Conservation (phyloP, 495 filamentous ascomycete species). For the Podospora pseudocomata region DNA sequence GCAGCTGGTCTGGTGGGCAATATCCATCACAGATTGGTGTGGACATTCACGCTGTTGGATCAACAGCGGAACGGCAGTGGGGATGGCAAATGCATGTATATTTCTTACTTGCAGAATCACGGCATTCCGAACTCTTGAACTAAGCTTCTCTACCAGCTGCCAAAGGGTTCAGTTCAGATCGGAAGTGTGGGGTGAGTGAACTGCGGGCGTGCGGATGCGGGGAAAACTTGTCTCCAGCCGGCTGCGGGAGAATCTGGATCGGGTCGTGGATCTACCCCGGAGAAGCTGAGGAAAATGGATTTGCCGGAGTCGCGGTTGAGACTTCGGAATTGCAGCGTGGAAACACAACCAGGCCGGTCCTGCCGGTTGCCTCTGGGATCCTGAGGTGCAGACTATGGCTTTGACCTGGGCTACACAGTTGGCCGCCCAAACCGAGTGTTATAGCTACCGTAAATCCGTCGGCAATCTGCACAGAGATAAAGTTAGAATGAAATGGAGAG, state of each 20-base stretch:
- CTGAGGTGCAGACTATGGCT: not conserved
- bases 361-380: not conserved
- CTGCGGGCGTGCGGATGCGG: conserved; percentile 2
- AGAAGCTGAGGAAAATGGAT: conserved; percentile 28
- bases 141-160: conserved; percentile 1
- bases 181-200: conserved; percentile 20
- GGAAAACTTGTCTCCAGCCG: conserved; percentile 7
- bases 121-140: not conserved
- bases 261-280: conserved; percentile 7
- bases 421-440: not conserved
- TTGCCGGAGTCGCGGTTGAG: conserved; percentile 18
- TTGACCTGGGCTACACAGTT: not conserved
- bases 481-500: not conserved
- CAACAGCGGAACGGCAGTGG: conserved; percentile 1
- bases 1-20: conserved; percentile 13
- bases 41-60: conserved; percentile 2
- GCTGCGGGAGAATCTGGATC: conserved; percentile 14
- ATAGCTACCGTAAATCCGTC: not conserved
- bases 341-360: not conserved
- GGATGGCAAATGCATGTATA: conserved; percentile 8
- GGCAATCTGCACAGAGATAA: not conserved
- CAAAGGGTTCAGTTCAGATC: not conserved
- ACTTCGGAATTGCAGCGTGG: not conserved
- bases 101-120: not conserved
- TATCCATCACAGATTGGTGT: conserved; percentile 9